Percentiles rank a stretch among this genome's conserved stretches.
Conservation (phyloP, 2,329 filamentous ascomycete genomes). For the Penicillium sp. region DNA sequence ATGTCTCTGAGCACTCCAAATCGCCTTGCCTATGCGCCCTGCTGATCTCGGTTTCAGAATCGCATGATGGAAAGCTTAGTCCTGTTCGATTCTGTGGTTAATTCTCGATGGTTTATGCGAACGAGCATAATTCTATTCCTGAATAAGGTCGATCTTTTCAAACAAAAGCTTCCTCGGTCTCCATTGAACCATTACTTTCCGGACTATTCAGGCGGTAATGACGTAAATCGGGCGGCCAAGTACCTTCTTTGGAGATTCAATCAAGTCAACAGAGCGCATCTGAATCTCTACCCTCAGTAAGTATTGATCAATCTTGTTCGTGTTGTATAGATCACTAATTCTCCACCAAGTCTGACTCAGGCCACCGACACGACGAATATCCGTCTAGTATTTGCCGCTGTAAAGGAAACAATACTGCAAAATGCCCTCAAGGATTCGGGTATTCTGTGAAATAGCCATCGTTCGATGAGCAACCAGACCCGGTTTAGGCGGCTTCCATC, state of each 20-base stretch:
- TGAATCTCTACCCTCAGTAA: conserved; percentile 96
- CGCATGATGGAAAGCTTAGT: conserved; percentile 99
- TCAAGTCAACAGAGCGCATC: conserved; percentile 89
- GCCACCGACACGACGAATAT: conserved; percentile 98
- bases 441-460: conserved; percentile 68
- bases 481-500: too few species aligned
- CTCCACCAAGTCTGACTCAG: conserved; percentile 57
- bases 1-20: conserved; percentile 33
- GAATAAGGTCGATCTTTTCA: conserved; percentile 98
- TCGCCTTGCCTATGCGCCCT: too few species aligned
- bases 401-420: conserved; percentile 97
- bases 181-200: conserved; percentile 92
- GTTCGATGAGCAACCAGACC: too few species aligned
- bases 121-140: conserved; percentile 98
- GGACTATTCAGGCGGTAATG: conserved; percentile 93
- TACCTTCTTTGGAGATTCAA: conserved; percentile 98
- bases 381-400: conserved; percentile 89
- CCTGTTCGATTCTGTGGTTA: conserved; percentile 95
- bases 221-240: conserved; percentile 95
- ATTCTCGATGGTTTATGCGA: conserved; percentile 97
- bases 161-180: conserved; percentile 80
- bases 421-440: conserved; percentile 97
- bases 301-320: too few species aligned
- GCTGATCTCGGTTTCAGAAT: conserved; percentile 56
- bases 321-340: too few species aligned